Evolutionary conservation across 2,329 filamentous ascomycete species (phyloP).

Genomic region (Exophiala calicioides): DNA sequence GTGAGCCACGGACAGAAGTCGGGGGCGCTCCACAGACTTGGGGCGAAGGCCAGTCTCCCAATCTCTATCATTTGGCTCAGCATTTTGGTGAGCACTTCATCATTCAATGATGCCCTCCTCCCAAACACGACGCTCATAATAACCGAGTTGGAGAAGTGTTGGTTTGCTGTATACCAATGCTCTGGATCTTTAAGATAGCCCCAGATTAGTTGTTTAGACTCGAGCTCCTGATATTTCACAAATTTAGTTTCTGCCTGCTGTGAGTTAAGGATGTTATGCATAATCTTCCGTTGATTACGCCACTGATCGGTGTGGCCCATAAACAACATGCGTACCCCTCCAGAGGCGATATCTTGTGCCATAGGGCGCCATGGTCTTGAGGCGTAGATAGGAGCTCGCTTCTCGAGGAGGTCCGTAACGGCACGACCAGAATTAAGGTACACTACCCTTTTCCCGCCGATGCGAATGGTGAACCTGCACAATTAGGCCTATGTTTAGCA

Average conservation of each 20-base stretch:
- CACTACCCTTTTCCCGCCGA: conserved; percentile 9
- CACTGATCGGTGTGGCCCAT: conserved; percentile 38
- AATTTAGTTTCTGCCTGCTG: conserved; percentile 9
- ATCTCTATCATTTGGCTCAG: conserved; percentile 40
- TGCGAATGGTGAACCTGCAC: conserved; percentile 5
- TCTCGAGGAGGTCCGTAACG: conserved; percentile 40
- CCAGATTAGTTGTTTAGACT: conserved; percentile 11
- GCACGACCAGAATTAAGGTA: conserved; percentile 8
- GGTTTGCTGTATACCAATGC: conserved; percentile 42
- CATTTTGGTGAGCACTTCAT: conserved; percentile 32
- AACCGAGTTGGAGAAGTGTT: conserved; percentile 42
- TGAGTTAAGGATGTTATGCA: conserved; percentile 26
- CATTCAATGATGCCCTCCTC: conserved; percentile 42
- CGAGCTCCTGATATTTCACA: conserved; percentile 15
- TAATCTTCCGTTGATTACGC: conserved; percentile 22
- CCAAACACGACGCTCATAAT: conserved; percentile 50
- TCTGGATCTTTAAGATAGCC: conserved; percentile 9
- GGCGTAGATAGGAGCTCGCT: conserved; percentile 40
- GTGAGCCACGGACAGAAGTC: conserved; percentile 50
- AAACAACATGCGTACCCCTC: conserved; percentile 47
- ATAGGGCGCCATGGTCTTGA: conserved; percentile 34
- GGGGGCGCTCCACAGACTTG: conserved; percentile 43
- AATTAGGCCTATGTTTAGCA: background rate
- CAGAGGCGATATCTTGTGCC: conserved; percentile 32
- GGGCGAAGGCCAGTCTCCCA: too few species aligned